Evolutionary conservation across 148 eudicot species (phyloP), one percentile per base, ranked within the genome.

Genomic region (Heliamphora exappendiculata): DNA sequence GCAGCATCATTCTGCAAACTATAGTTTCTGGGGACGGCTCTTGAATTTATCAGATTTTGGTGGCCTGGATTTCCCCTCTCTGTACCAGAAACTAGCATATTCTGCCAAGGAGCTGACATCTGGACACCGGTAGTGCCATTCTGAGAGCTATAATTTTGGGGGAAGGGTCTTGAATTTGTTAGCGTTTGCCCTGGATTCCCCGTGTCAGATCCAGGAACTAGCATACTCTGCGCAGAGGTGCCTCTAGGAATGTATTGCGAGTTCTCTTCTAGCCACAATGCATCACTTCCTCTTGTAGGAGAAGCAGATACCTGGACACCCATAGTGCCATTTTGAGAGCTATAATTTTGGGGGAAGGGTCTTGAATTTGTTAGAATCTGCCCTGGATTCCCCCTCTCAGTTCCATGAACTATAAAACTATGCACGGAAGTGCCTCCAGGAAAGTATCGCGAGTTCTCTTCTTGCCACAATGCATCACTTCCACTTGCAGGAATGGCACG

Each of bases 101-200:
- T 60, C 66, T 16, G 66, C 66, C 28, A 13, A 70, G 74, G 65
- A 60, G 31, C 65, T 28, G 65, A 60, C 29, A 29, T 17, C 65
- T 29, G 65, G 17, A 12, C 20, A 14, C 31, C 37, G 2, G 37
- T 4, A 60, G n/a, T 28, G 20, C 65, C 65, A 60, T 11, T 29
- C 31, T 14, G 37, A 3, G 65, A 29, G 65, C 37, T 60, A 60
- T 3, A 5, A 60, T 12, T 29, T 26, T 36, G 28, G 9, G 6
- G 65, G 37, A 7, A 29, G 20, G 33, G 5, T 1, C 42, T 63
- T 1, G 31, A 13, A 28, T 7, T 58, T 58, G 14, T 26, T 28
- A 13, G 50, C 6, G 6, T 47, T 9, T 12, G 50, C 12, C 50
- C 14, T 47, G 50, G 14, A 47, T 12, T 47, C 50, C 50, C 17